Percentiles rank a stretch among this genome's conserved stretches.
Conservation (phyloP, 768 basidiomycete genomes). For the Crassisporium funariophilum region DNA sequence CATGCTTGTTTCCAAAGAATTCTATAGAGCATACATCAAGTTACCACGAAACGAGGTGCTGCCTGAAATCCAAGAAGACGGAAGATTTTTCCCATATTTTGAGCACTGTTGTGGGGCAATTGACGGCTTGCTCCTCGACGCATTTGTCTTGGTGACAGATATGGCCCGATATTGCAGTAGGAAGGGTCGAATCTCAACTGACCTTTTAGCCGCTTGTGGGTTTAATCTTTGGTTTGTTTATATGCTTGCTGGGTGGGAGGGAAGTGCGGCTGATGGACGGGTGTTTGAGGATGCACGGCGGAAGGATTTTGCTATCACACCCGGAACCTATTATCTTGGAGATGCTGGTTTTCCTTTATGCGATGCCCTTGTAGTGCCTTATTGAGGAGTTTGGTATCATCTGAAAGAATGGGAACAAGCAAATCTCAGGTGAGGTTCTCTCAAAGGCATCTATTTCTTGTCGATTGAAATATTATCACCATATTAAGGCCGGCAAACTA, state of each 20-base stretch:
- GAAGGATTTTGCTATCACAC: constrained; percentile 25
- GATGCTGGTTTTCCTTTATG: constrained; percentile 34
- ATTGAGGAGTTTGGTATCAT: constrained; percentile 34
- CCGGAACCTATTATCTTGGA: constrained; percentile 32
- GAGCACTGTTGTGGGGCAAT: constrained; percentile 25
- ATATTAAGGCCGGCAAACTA: constrained; percentile 24
- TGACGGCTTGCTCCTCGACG: constrained; percentile 20
- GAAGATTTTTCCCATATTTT: constrained; percentile 28
- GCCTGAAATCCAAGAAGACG: constrained; percentile 18
- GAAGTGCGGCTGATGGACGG: constrained; percentile 26
- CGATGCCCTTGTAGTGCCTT: constrained; percentile 32
- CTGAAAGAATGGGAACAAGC: constrained; percentile 32
- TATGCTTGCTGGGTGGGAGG: constrained; percentile 33
- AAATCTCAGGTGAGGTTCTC: constrained; percentile 20
- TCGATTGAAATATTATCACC: constrained; percentile 25
- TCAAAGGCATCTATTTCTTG: constrained; percentile 3
- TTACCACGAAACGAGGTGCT: constrained; percentile 15
- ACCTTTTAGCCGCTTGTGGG: constrained; percentile 28
- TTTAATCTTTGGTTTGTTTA: constrained; percentile 29
- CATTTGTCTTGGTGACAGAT: constrained; percentile 13
- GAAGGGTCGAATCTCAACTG: constrained; percentile 27
- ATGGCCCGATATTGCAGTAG: constrained; percentile 15
- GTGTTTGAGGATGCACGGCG: constrained; percentile 21
- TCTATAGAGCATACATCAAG: constrained; percentile 14
- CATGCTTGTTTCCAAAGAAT: constrained; percentile 16